Percentiles rank a stretch among this genome's conserved stretches.
Conservation (phyloP, 179 eudicot genomes). For the Silene vulgaris region DNA sequence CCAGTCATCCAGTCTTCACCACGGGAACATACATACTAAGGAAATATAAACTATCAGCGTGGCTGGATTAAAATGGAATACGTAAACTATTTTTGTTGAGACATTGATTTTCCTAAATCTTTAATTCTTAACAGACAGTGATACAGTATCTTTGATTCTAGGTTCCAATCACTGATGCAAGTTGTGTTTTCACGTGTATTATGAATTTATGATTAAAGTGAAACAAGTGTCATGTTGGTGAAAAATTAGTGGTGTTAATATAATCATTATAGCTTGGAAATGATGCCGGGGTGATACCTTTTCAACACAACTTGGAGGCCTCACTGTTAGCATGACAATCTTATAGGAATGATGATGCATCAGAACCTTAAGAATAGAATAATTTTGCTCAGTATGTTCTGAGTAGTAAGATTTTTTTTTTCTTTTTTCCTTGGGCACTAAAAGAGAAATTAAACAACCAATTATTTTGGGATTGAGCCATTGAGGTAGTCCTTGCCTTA, state of each 20-base stretch:
- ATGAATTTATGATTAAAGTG: not conserved
- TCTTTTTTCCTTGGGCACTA: no score
- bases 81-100: not conserved
- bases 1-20: no score
- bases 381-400: not conserved
- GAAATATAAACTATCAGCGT: not conserved
- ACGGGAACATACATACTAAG: not conserved
- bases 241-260: no score
- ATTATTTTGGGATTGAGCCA: not conserved
- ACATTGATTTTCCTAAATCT: not conserved
- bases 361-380: no score
- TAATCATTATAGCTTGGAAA: no score
- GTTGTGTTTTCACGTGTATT: not conserved
- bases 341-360: no score
- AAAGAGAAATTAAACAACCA: no score
- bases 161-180: no score
- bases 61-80: not conserved
- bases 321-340: not conserved
- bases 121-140: no score
- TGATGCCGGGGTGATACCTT: no score
- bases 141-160: no score
- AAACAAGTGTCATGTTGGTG: no score
- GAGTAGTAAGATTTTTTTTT: not conserved
- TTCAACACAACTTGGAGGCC: not conserved
- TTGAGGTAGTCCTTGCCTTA: not conserved